These are phyloP conservation scores for Aspergillus heteromorphus DNA, from an alignment of 495 filamentous ascomycete species.

Conservation along the genomic window DNA sequence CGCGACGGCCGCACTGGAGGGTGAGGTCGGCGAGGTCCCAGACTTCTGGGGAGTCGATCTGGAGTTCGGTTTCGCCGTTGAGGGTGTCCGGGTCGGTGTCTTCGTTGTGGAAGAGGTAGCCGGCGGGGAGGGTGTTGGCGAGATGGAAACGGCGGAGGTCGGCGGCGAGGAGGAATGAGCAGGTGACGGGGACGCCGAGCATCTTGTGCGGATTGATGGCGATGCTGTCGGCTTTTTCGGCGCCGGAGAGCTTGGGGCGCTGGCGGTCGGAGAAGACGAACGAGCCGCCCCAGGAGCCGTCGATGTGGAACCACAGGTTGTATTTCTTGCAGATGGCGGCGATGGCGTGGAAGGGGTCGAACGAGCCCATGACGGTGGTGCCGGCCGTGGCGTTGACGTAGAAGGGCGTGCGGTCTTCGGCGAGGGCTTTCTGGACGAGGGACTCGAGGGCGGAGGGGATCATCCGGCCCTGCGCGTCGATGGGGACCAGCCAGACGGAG, in stretches of 20 bases:
- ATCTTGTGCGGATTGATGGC: conserved; percentile 95
- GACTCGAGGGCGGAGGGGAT: conserved; percentile 56
- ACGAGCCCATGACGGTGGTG: conserved; percentile 88
- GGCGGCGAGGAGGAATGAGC: conserved; percentile 76
- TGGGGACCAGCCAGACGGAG: conserved; percentile 66
- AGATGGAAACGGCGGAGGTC: conserved; percentile 71
- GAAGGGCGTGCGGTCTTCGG: conserved; percentile 70
- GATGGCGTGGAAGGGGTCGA: conserved; percentile 72
- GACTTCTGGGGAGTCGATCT: conserved; percentile 48
- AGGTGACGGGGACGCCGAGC: conserved; percentile 85
- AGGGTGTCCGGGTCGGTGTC: conserved; percentile 20
- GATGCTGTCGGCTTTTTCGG: conserved; percentile 69
- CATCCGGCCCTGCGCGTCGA: conserved; percentile 71
- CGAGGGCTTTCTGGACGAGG: conserved; percentile 51
- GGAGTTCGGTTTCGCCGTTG: conserved; percentile 23
- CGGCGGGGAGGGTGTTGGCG: conserved; percentile 81
- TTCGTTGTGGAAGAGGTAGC: conserved; percentile 75
- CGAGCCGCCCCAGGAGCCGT: conserved; percentile 85
- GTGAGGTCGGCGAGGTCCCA: conserved; percentile 94
- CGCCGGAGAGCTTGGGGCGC: conserved; percentile 59
- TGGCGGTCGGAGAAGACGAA: conserved; percentile 69
- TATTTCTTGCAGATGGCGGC: conserved; percentile 64
- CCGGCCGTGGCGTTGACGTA: conserved; percentile 96
- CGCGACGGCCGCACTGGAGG: conserved; percentile 83
- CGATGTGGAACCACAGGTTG: conserved; percentile 84